Evolutionary conservation across 805 yeast species (phyloP), one percentile per base, ranked within the genome.

Genomic region (Komagataella pastoris): DNA sequence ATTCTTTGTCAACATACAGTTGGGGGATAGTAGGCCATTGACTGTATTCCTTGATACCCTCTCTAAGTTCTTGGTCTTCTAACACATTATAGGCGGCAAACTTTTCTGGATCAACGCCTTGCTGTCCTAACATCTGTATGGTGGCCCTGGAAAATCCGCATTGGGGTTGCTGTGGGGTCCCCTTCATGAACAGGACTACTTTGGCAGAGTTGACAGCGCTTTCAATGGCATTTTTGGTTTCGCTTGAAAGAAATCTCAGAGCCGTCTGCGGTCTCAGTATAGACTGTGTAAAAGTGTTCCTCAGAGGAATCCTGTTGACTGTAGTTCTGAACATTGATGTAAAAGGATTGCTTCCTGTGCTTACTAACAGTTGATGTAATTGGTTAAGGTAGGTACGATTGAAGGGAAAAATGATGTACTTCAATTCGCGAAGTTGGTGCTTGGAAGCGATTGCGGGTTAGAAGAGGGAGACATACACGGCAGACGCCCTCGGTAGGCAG

Each of bases 11-110:
- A 12, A 93, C 88, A 63, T 90, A 93, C 47, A 93, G 76, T 68
- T 93, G 99, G 14, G 99, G 99, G 54, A 93, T 89, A 0, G 99
- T 93, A 52, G 99, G 99, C 99, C 99, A 93, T 57, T 86, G 83
- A 58, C 91, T 81, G 68, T 79, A 93, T 65, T 93, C 99, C 70
- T 93, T 93, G 61, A 93, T 88, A 36, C 98, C 99, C 49, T 87
- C 82, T 69, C 99, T 85, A 56, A 93, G 77, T 61, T 93, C 98
- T 2, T 85, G 81, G 65, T 93, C 99, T 68, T 93, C 98, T 58
- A 93, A 73, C 0, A 93, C 99, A 63, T 93, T 91, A 69, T 86
- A 93, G 18, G 98, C 98, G 46, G 98, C 97, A 71, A 93, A 93
- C 68, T 93, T 91, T 24, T 71, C 77, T 7, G 99, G 99, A 67